Conservation (phyloP, 768 basidiomycete species). For the Clavaria fumosa region DNA sequence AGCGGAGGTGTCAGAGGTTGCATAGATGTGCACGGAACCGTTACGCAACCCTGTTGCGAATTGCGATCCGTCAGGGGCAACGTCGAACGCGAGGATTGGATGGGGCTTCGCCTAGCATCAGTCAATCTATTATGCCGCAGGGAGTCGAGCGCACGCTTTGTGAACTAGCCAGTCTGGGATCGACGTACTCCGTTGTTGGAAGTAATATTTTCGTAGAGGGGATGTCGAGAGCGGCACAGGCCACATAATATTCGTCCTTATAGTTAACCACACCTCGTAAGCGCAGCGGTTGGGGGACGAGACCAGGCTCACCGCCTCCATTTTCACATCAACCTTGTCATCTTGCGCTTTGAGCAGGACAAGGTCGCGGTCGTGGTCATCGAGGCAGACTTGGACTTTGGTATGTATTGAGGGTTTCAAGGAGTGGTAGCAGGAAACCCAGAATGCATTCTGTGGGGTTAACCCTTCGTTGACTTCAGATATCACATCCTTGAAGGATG, state of each 20-base stretch:
- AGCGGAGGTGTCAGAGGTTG: constrained; percentile 15
- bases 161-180: constrained; percentile 28
- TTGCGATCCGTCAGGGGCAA: constrained; percentile 41
- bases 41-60: constrained; percentile 47
- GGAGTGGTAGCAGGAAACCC: constrained; percentile 57
- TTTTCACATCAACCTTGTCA: constrained; percentile 29
- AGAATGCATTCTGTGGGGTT: constrained; percentile 45
- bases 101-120: constrained; percentile 22
- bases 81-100: constrained; percentile 47
- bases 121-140: background rate
- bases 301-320: constrained; percentile 7
- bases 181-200: constrained; percentile 36
- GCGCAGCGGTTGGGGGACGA: background rate
- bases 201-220: constrained; percentile 30
- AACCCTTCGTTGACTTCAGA: constrained; percentile 46
- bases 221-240: constrained; percentile 34
- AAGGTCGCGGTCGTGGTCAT: constrained; percentile 35
- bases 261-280: constrained; percentile 1
- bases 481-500: constrained; percentile 41
- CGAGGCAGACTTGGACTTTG: constrained; percentile 37
- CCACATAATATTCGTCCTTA: constrained; percentile 22
- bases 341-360: constrained; percentile 31
- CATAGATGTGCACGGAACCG: constrained; percentile 39
- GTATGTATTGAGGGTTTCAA: constrained; percentile 45
- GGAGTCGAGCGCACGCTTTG: constrained; percentile 20